phyloP scores from a whole-genome alignment of 768 basidiomycete genomes.

The Lentinula sp. region DNA sequence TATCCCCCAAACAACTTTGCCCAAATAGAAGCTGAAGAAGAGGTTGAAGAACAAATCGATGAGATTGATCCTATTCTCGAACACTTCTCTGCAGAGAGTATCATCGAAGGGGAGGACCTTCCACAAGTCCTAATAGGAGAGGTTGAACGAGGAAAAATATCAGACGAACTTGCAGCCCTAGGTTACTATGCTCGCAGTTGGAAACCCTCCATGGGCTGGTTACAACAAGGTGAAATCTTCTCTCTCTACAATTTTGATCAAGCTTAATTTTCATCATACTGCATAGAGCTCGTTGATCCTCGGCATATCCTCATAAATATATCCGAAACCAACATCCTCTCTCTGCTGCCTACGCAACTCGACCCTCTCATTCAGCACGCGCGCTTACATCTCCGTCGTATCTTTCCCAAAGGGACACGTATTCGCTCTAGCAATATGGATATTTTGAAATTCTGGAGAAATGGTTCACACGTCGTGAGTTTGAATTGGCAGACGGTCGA shows the following conservation, averaged over 20 bases:
- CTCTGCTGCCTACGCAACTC: slow-evolving; percentile 30
- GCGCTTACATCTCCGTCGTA: slow-evolving; percentile 40
- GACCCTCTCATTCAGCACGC: slow-evolving; percentile 35
- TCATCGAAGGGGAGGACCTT: not conserved
- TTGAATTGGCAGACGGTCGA: slow-evolving; percentile 65
- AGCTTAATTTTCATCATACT: not conserved
- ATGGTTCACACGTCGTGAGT: slow-evolving; percentile 50
- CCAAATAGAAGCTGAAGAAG: slow-evolving; percentile 11
- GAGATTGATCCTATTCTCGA: slow-evolving; percentile 4
- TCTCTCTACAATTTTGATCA: not conserved
- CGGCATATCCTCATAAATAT: slow-evolving; percentile 54
- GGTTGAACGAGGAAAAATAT: slow-evolving; percentile 27
- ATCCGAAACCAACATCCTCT: slow-evolving; percentile 41
- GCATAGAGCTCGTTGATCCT: slow-evolving; percentile 32
- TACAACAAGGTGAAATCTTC: slow-evolving; percentile 24
- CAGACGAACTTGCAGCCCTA: slow-evolving; percentile 45
- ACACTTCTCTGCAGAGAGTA: not conserved
- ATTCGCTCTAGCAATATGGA: slow-evolving; percentile 50
- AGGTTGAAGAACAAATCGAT: slow-evolving; percentile 18
- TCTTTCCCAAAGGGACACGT: slow-evolving; percentile 54
- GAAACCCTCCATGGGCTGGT: slow-evolving; percentile 53
- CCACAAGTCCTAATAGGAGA: not conserved
- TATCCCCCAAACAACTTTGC: slow-evolving; percentile 27
- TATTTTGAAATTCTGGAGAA: slow-evolving; percentile 47
- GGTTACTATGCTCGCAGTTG: slow-evolving; percentile 59